Evolutionary conservation across 352 stramenopile species (phyloP).

Genomic region (Phytophthora fragariaefolia): DNA sequence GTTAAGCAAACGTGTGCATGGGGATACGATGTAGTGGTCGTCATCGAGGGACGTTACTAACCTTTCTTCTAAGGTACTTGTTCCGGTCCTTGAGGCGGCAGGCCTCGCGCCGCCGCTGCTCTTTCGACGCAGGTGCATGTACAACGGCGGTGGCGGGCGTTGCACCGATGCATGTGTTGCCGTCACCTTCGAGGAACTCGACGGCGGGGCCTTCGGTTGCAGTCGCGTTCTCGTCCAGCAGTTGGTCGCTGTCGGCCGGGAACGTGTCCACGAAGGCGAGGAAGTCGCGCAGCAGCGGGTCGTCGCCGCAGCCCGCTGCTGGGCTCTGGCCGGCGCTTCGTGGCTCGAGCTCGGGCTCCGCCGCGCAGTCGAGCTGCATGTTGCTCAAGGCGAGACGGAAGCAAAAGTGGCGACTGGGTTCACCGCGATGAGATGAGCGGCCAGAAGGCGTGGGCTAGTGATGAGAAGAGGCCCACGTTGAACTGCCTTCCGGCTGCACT

Average conservation of each 20-base stretch:
- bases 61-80: slow-evolving; percentile 45
- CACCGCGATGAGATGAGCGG: neutral
- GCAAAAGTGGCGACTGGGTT: slow-evolving; percentile 24
- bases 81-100: slow-evolving; percentile 35
- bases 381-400: slow-evolving; percentile 3
- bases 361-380: slow-evolving; percentile 4
- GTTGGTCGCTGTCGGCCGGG: slow-evolving; percentile 23
- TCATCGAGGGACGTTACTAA: slow-evolving; percentile 3
- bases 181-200: slow-evolving; percentile 1
- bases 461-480: neutral
- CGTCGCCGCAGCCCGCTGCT: slow-evolving; percentile 1
- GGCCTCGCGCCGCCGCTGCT: slow-evolving; percentile 29
- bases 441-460: neutral
- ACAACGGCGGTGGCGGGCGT: neutral
- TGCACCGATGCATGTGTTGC: neutral
- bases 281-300: slow-evolving; percentile 16
- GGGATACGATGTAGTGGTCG: neutral
- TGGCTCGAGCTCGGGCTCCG: slow-evolving; percentile 16
- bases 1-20: too few species aligned
- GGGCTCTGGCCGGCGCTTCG: neutral
- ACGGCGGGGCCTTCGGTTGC: neutral
- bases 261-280: slow-evolving; percentile 41
- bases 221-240: slow-evolving; percentile 16
- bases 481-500: neutral
- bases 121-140: slow-evolving; percentile 15